Evolutionary conservation across 257 asterid species (phyloP).

Genomic region (Solanum bulbocastanum): DNA sequence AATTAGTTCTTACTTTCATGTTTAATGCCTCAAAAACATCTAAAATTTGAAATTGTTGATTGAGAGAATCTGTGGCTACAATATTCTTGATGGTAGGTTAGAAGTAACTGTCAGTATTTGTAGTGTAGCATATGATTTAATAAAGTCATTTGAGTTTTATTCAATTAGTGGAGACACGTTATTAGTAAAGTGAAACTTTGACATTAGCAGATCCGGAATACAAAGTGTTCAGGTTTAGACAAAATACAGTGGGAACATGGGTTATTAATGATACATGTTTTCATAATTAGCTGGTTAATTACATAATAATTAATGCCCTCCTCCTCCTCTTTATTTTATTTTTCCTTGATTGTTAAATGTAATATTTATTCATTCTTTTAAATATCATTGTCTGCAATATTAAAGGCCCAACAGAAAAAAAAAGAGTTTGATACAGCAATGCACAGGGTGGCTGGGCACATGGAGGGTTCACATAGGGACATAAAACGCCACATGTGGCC

Average conservation of each 20-base stretch:
- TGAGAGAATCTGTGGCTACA: not conserved
- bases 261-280: not conserved
- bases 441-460: constrained; percentile 6
- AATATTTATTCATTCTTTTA: not conserved
- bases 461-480: constrained; percentile 4
- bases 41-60: not conserved
- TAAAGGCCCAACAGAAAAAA: not conserved
- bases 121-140: not conserved
- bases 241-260: not conserved
- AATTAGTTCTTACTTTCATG: not conserved
- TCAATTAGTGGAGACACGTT: not conserved
- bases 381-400: not conserved
- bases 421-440: not conserved
- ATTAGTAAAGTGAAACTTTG: not conserved
- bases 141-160: not conserved
- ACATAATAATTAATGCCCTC: not conserved
- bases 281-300: not conserved
- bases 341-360: not conserved
- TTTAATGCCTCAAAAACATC: not conserved
- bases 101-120: not conserved
- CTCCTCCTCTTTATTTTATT: not conserved
- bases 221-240: not conserved
- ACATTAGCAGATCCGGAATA: not conserved
- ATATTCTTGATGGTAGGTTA: not conserved
- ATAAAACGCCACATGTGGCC: constrained; percentile 1